phyloP scores from a whole-genome alignment of 495 filamentous ascomycete genomes.

The Talaromyces ruber region DNA sequence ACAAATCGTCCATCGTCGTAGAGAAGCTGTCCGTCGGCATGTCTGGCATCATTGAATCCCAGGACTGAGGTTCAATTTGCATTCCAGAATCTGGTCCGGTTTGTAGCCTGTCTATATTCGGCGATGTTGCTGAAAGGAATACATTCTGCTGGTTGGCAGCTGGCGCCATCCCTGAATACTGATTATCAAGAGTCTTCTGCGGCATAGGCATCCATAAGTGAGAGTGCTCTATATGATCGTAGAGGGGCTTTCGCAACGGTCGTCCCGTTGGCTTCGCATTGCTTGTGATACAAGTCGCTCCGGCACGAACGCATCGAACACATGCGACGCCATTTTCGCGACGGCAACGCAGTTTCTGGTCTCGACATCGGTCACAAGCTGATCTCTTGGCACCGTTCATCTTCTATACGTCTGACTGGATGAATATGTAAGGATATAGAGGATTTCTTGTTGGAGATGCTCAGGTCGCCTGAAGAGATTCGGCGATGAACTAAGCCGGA shows the following conservation, averaged over 20 bases:
- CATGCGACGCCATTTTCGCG: background rate
- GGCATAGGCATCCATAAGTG: background rate
- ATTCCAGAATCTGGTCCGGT: background rate
- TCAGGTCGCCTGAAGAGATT: background rate
- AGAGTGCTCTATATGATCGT: background rate
- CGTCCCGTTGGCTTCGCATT: background rate
- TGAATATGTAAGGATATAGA: background rate
- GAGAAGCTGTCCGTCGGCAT: background rate
- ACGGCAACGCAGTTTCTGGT: conserved; percentile 12
- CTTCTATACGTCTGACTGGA: background rate
- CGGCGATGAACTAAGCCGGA: background rate
- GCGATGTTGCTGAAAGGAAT: background rate
- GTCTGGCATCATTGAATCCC: background rate
- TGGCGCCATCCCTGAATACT: background rate
- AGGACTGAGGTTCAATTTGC: background rate
- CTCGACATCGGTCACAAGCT: conserved; percentile 14
- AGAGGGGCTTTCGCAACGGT: background rate
- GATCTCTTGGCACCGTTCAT: conserved; percentile 1
- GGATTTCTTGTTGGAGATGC: background rate
- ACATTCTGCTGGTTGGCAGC: background rate
- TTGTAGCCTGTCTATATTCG: background rate
- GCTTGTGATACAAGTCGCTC: background rate
- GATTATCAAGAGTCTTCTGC: background rate
- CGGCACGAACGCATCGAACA: background rate
- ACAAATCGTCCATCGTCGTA: background rate